Conservation (phyloP, 2,329 filamentous ascomycete species). For the Trichoderma brevicompactum region DNA sequence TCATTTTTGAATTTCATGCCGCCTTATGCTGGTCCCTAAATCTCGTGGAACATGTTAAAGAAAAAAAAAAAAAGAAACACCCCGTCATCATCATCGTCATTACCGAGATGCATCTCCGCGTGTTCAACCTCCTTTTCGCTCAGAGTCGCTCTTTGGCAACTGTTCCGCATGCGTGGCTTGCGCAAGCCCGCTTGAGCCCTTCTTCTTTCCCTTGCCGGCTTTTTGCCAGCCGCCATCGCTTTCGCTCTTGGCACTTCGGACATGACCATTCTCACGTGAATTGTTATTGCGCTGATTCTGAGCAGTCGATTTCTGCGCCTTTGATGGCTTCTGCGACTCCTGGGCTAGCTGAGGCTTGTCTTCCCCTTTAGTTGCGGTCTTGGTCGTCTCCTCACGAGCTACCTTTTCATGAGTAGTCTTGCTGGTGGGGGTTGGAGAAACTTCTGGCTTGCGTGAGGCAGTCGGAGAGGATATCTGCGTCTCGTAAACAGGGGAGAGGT, state of each 20-base stretch:
- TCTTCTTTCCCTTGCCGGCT: constrained; percentile 53
- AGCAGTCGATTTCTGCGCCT: constrained; percentile 28
- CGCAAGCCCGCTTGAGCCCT: constrained; percentile 41
- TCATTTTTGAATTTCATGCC: constrained; percentile 10
- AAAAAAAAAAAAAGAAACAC: not conserved
- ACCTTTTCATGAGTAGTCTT: constrained; percentile 20
- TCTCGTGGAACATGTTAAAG: not conserved
- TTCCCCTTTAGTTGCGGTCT: constrained; percentile 28
- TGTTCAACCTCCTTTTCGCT: constrained; percentile 65
- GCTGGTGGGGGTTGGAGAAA: constrained; percentile 36
- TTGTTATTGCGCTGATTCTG: constrained; percentile 46
- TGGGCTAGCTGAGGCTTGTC: constrained; percentile 28
- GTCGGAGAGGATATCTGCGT: constrained; percentile 72
- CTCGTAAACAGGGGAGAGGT: constrained; percentile 76
- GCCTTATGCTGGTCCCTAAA: not conserved
- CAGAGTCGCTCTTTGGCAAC: constrained; percentile 61
- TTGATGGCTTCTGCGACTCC: constrained; percentile 36
- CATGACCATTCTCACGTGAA: constrained; percentile 57
- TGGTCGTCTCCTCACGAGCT: constrained; percentile 32
- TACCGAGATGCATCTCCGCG: not conserved
- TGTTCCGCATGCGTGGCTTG: constrained; percentile 52
- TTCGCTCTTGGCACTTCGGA: constrained; percentile 59
- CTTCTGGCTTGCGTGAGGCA: constrained; percentile 58
- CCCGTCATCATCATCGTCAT: constrained; percentile 7
- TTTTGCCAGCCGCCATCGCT: constrained; percentile 63